Percentiles rank a stretch among this genome's conserved stretches.
phyloP scores from a whole-genome alignment of 2,329 filamentous ascomycete genomes.

The Paracamarosporium sp. region DNA sequence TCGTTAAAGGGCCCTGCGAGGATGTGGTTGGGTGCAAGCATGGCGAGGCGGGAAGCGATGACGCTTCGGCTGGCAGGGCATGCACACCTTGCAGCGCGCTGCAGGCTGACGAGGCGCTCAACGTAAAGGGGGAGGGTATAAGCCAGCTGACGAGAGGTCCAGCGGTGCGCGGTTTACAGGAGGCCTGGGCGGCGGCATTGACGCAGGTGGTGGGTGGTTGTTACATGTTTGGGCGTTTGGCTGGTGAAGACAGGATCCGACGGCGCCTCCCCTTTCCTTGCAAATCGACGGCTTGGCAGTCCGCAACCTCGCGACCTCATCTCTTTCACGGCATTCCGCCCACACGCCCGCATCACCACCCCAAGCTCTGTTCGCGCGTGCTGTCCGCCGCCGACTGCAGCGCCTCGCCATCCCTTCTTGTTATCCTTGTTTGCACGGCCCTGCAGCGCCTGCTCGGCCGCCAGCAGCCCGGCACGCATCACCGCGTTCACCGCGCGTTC shows the following conservation, averaged over 20 bases:
- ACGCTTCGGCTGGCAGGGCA: slow-evolving; percentile 31
- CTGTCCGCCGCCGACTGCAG: slow-evolving; percentile 18
- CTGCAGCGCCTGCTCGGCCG: slow-evolving; percentile 3
- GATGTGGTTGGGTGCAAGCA: background rate
- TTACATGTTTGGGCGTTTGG: slow-evolving; percentile 15
- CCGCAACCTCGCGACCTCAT: slow-evolving; percentile 26
- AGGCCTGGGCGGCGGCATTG: slow-evolving; percentile 22
- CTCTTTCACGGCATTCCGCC: slow-evolving; percentile 25
- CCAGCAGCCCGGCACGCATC: slow-evolving; percentile 25
- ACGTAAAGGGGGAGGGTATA: background rate
- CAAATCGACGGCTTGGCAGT: slow-evolving; percentile 11
- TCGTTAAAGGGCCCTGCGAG: background rate
- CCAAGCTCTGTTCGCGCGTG: slow-evolving; percentile 29
- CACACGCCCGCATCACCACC: slow-evolving; percentile 26
- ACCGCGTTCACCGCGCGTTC: slow-evolving; percentile 38
- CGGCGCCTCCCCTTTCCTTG: slow-evolving; percentile 12
- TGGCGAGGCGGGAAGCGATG: slow-evolving; percentile 22
- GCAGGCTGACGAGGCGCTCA: slow-evolving; percentile 13
- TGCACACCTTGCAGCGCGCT: slow-evolving; percentile 13
- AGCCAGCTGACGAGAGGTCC: background rate
- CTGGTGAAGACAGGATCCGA: slow-evolving; percentile 21
- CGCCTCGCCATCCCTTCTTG: slow-evolving; percentile 18
- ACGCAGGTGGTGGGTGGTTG: slow-evolving; percentile 1
- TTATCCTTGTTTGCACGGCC: slow-evolving; percentile 9
- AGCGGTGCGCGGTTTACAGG: slow-evolving; percentile 1